Evolutionary conservation across 2,329 filamentous ascomycete genomes (phyloP).

Genomic region (Ceratocystis ficicola): DNA sequence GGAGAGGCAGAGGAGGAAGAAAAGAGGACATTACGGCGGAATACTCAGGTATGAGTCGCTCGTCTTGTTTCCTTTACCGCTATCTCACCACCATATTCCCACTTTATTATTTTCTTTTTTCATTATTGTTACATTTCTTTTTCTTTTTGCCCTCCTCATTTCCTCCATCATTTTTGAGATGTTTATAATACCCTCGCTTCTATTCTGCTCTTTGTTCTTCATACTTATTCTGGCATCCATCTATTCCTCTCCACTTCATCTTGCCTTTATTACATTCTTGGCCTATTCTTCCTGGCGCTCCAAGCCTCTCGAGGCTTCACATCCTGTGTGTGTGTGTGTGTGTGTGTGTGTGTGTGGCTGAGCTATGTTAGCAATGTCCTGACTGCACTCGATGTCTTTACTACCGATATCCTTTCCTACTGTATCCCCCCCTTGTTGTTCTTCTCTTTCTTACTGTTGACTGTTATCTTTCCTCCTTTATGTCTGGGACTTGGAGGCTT

Average conservation of each 20-base stretch:
- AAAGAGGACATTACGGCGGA: not conserved
- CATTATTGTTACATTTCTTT: not conserved
- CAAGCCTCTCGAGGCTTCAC: not conserved
- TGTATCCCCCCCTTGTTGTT: not conserved
- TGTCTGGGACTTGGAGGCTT: slow-evolving; percentile 2
- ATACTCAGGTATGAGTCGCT: not conserved
- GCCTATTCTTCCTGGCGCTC: not conserved
- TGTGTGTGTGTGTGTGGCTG: not conserved
- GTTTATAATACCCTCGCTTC: not conserved
- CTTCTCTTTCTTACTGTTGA: not conserved
- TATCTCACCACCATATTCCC: not conserved
- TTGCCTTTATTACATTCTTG: not conserved
- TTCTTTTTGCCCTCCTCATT: not conserved
- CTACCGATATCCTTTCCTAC: not conserved
- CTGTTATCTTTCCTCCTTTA: slow-evolving; percentile 4
- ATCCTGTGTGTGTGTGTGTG: not conserved
- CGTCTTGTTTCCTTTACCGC: not conserved
- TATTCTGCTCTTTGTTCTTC: slow-evolving; percentile 1
- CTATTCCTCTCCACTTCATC: not conserved
- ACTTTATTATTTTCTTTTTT: not conserved
- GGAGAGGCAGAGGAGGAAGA: not conserved
- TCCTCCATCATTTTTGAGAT: slow-evolving; percentile 3
- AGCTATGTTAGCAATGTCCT: not conserved
- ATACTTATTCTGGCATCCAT: not conserved
- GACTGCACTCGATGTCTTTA: not conserved